Evolutionary conservation across 2,329 filamentous ascomycete genomes (phyloP).

Genomic region (Epichloe festucae): DNA sequence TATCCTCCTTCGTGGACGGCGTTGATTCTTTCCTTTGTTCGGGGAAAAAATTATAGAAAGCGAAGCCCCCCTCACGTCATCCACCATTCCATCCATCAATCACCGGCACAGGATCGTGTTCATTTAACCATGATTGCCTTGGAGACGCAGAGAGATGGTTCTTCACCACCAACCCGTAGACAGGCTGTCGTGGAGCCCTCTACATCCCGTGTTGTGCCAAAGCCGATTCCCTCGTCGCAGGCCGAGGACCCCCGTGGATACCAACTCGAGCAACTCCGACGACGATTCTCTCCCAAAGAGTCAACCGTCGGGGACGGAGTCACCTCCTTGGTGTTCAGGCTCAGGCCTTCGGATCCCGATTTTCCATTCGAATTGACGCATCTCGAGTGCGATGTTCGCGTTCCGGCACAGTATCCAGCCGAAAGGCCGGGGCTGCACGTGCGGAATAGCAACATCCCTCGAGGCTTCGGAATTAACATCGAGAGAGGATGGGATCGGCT

Average conservation of each 20-base stretch:
- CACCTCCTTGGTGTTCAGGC: slow-evolving; percentile 47
- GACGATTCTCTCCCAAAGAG: slow-evolving; percentile 45
- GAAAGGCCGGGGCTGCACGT: slow-evolving; percentile 47
- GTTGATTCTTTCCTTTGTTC: neutral
- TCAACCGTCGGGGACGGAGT: slow-evolving; percentile 30
- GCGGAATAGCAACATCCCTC: slow-evolving; percentile 54
- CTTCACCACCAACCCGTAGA: slow-evolving; percentile 19
- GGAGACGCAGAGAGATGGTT: slow-evolving; percentile 15
- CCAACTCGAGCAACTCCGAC: slow-evolving; percentile 59
- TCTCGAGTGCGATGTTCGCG: slow-evolving; percentile 52
- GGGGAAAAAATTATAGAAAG: neutral
- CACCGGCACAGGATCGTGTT: neutral
- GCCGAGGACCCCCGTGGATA: slow-evolving; percentile 59
- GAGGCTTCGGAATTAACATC: slow-evolving; percentile 63
- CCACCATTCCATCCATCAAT: neutral
- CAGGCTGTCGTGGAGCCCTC: slow-evolving; percentile 35
- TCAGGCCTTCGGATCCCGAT: slow-evolving; percentile 67
- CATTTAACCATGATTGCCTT: slow-evolving; percentile 26
- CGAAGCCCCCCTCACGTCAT: neutral
- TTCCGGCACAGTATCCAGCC: slow-evolving; percentile 52
- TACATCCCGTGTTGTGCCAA: slow-evolving; percentile 41
- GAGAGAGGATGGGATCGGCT: slow-evolving; percentile 60
- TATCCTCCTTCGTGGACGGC: neutral
- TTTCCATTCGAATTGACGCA: slow-evolving; percentile 66
- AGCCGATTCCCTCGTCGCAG: slow-evolving; percentile 53